Evolutionary conservation across 2,329 filamentous ascomycete species (phyloP).

Genomic region (Neofusicoccum cordaticola): DNA sequence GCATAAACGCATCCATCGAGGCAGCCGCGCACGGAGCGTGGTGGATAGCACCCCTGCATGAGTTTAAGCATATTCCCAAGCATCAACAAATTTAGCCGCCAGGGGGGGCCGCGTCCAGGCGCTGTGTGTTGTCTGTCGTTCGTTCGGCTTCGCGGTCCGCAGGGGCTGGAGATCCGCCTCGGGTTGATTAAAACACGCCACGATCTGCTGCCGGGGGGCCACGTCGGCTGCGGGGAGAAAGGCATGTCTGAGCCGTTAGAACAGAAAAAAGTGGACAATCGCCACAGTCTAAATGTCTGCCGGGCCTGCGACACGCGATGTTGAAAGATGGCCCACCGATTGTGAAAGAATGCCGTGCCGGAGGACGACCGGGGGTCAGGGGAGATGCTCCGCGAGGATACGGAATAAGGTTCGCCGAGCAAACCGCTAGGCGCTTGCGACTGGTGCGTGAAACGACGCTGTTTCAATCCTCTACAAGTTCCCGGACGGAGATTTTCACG

Average conservation of each 20-base stretch:
- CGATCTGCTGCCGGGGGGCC: neutral
- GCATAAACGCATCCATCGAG: neutral
- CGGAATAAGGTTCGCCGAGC: neutral
- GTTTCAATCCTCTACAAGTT: neutral
- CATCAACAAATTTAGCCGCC: neutral
- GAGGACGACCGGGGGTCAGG: neutral
- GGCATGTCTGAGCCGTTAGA: neutral
- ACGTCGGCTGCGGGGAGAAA: neutral
- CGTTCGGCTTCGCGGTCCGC: neutral
- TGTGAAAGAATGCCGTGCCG: neutral
- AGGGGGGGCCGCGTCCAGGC: neutral
- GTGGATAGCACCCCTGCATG: neutral
- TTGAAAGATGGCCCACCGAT: neutral
- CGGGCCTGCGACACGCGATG: neutral
- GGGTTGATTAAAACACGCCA: slow-evolving; percentile 12
- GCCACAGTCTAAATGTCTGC: neutral
- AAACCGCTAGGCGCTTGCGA: neutral
- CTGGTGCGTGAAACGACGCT: neutral
- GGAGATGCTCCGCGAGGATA: neutral
- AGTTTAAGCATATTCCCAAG: slow-evolving; percentile 6
- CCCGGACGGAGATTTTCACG: neutral
- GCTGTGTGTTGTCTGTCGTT: neutral
- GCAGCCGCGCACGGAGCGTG: neutral
- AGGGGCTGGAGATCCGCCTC: slow-evolving; percentile 12
- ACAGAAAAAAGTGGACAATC: neutral